Evolutionary conservation across 805 yeast genomes (phyloP), one percentile per base, ranked within the genome.

Genomic region (Zygosaccharomyces rouxii): DNA sequence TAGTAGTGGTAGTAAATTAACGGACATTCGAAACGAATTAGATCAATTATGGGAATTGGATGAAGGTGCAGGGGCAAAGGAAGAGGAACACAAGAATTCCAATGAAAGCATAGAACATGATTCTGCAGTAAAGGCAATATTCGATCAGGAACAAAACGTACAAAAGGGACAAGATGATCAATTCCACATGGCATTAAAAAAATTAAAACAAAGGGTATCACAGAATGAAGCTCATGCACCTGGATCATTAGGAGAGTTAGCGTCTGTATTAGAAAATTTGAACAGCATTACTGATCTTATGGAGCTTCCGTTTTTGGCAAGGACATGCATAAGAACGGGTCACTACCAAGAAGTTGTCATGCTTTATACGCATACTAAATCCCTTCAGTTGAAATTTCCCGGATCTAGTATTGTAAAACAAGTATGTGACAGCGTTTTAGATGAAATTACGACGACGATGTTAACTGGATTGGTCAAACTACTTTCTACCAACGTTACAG

Each of bases 271-370:
- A 37, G 74, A 75, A 42, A 83, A 85, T 55, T 76, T 89, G 59
- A 89, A 84, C 52, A 78, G 81, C 35, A 73, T 90, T 9, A 76
- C 84, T 51, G 96, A 87, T 57, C 76, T 90, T 7, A 71, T 92
- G 55, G 96, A 88, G 60, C 70, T 94, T 29, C 97, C 99, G 1
- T 76, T 95, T 1, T 65, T 92, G 42, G 82, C 92, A 29, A 76
- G 82, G 42, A 81, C 90, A n/a, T 88, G 97, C 66, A 87, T 90
- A 9, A 74, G 80, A 42, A 84, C 85, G 41, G 96, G 96, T 0
- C 86, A 86, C 59, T 94, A 90, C 62, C 85, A 89, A 29, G 96
- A 89, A 59, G 89, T 97, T 7, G 76, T 92, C 30, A 96, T 92
- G 63, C 78, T 92, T 11, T 84, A 89, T 10, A 77, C 85, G 26